Evolutionary conservation across 1,139 yeast genomes (phyloP).

Genomic region (Citeromyces hawaiiensis): DNA sequence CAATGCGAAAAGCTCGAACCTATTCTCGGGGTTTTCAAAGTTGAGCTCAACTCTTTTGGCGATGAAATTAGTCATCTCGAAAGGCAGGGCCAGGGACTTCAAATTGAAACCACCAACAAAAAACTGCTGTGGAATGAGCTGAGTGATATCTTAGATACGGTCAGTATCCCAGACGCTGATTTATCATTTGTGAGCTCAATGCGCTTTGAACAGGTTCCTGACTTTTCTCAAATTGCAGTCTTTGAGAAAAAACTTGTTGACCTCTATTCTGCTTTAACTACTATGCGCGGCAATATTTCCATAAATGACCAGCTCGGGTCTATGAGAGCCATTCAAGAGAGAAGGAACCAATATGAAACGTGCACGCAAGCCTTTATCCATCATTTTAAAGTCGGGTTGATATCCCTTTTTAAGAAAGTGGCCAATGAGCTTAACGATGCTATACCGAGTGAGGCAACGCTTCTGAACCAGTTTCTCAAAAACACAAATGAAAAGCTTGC

Average conservation of each 20-base stretch:
- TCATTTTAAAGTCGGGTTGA: slow-evolving; percentile 33
- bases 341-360: slow-evolving; percentile 45
- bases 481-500: slow-evolving; percentile 23
- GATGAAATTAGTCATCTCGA: slow-evolving; percentile 65
- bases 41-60: slow-evolving; percentile 46
- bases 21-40: slow-evolving; percentile 37
- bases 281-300: slow-evolving; percentile 33
- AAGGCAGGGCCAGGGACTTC: slow-evolving; percentile 68
- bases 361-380: slow-evolving; percentile 39
- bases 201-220: too few relatives aligned
- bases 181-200: too few relatives aligned
- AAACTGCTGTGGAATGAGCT: slow-evolving; percentile 60
- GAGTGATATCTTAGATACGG: slow-evolving; percentile 38
- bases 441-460: neutral
- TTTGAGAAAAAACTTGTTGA: slow-evolving; percentile 48
- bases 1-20: slow-evolving; percentile 60
- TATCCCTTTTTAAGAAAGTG: slow-evolving; percentile 25
- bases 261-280: slow-evolving; percentile 49
- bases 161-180: neutral
- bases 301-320: slow-evolving; percentile 37
- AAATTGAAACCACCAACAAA: slow-evolving; percentile 73
- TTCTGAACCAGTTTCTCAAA: slow-evolving; percentile 8
- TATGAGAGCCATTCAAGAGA: slow-evolving; percentile 66
- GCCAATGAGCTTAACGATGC: slow-evolving; percentile 17
- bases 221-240: too few relatives aligned